A percentile compares a stretch with the other conserved stretches of the same genome.
These are phyloP conservation scores for Coffea canephora DNA, from an alignment of 257 asterid genomes.

Conservation along the genomic window DNA sequence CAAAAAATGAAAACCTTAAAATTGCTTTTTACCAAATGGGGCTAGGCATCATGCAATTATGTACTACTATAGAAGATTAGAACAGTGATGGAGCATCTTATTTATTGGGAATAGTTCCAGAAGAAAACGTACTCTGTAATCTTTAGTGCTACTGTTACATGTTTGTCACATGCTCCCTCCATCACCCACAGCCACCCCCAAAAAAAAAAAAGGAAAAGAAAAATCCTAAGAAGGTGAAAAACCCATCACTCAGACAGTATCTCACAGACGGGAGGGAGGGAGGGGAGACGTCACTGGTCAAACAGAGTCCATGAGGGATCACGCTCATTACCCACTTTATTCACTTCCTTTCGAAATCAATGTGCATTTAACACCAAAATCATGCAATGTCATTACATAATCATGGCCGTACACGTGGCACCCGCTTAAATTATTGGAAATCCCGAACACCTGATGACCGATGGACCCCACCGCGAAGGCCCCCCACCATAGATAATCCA, in stretches of 20 bases:
- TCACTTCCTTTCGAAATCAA: neutral
- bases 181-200: too few species aligned
- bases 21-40: neutral
- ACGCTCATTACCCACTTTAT: conserved; percentile 6
- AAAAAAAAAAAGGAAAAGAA: too few species aligned
- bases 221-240: neutral
- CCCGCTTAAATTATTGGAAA: conserved; percentile 14
- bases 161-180: neutral
- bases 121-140: conserved; percentile 27
- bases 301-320: neutral
- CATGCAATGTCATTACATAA: conserved; percentile 25
- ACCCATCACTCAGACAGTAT: neutral
- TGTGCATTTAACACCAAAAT: conserved; percentile 5
- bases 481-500: neutral
- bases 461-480: conserved; percentile 21
- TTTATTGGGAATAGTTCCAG: conserved; percentile 22
- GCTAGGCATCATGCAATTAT: neutral
- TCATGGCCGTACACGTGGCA: conserved; percentile 37
- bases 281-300: conserved; percentile 14
- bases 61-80: neutral
- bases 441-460: conserved; percentile 6
- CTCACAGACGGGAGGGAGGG: too few species aligned
- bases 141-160: too few species aligned
- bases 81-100: conserved; percentile 20
- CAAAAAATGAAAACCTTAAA: neutral